Conservation (phyloP, 192 early-diverging fungal species). For the Linnemannia exigua region DNA sequence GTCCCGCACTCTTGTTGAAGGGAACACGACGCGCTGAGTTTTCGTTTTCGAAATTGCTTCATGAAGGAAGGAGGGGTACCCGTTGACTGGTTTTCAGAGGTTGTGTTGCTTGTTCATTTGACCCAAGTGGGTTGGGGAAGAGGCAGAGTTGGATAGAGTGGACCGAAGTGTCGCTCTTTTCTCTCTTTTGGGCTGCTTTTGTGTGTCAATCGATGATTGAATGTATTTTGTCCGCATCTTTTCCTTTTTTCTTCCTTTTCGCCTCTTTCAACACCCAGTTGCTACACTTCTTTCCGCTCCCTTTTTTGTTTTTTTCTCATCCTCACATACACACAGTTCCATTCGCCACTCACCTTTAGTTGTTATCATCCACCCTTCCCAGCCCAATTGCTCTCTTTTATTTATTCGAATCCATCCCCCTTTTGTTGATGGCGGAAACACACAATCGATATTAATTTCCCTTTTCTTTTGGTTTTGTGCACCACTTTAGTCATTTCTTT, state of each 20-base stretch:
- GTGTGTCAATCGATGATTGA: not conserved
- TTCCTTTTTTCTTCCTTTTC: not conserved
- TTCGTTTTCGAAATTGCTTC: not conserved
- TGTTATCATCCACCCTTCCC: not conserved
- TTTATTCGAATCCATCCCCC: not conserved
- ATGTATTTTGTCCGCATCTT: not conserved
- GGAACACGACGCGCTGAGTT: not conserved
- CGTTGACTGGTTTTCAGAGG: not conserved
- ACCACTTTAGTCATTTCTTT: not conserved
- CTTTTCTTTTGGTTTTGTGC: not conserved
- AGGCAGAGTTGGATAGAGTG: not conserved
- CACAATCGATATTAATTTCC: slow-evolving; percentile 4
- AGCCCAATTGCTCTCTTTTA: not conserved
- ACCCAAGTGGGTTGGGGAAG: not conserved
- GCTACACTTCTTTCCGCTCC: not conserved
- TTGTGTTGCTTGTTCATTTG: not conserved
- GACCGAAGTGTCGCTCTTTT: not conserved
- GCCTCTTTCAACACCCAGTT: slow-evolving; percentile 8
- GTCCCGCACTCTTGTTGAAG: not conserved
- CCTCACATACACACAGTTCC: not conserved
- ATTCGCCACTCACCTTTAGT: not conserved
- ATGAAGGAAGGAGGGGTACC: not conserved
- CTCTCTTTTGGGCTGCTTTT: not conserved
- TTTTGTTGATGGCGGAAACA: slow-evolving; percentile 1
- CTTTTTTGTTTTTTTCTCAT: not conserved